Conservation (phyloP, 768 basidiomycete genomes). For the Collybiopsis luxurians region DNA sequence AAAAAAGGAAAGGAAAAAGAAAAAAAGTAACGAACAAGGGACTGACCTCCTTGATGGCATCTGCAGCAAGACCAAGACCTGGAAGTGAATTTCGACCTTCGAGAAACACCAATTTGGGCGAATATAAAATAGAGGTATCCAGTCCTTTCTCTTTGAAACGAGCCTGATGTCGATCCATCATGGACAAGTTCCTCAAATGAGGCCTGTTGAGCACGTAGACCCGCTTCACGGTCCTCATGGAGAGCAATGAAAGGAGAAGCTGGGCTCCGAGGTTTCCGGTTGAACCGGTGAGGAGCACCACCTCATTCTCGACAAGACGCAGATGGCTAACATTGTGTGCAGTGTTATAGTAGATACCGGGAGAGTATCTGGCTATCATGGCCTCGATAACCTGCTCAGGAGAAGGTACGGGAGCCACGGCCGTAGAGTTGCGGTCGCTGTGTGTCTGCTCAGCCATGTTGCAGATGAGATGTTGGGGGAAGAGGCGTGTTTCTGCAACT, state of each 20-base stretch:
- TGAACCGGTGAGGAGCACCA: constrained; percentile 36
- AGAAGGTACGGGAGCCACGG: too few relatives aligned
- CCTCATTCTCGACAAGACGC: constrained; percentile 2
- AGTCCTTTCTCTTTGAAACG: constrained; percentile 29
- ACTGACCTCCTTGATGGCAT: constrained; percentile 17
- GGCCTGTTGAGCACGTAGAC: constrained; percentile 3
- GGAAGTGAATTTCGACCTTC: constrained; percentile 27
- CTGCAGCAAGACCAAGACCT: constrained; percentile 15
- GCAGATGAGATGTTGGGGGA: too few relatives aligned
- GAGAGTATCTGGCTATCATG: constrained; percentile 39
- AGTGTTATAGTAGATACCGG: neutral
- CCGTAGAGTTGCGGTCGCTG: too few relatives aligned
- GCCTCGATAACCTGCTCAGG: constrained; percentile 23
- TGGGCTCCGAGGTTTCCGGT: constrained; percentile 38
- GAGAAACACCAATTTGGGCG: constrained; percentile 29
- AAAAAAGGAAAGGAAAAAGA: neutral
- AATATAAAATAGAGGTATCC: constrained; percentile 22
- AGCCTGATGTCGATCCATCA: constrained; percentile 14
- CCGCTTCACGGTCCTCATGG: constrained; percentile 13
- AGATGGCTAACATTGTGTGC: neutral
- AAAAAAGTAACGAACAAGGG: constrained; percentile 18
- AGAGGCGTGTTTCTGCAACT: too few relatives aligned
- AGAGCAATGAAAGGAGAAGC: constrained; percentile 26
- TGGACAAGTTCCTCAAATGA: constrained; percentile 4
- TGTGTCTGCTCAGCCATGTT: too few relatives aligned